Evolutionary conservation across 2,329 filamentous ascomycete genomes (phyloP), one percentile per base, ranked within the genome.

Genomic region (Nigrospora oryzae): DNA sequence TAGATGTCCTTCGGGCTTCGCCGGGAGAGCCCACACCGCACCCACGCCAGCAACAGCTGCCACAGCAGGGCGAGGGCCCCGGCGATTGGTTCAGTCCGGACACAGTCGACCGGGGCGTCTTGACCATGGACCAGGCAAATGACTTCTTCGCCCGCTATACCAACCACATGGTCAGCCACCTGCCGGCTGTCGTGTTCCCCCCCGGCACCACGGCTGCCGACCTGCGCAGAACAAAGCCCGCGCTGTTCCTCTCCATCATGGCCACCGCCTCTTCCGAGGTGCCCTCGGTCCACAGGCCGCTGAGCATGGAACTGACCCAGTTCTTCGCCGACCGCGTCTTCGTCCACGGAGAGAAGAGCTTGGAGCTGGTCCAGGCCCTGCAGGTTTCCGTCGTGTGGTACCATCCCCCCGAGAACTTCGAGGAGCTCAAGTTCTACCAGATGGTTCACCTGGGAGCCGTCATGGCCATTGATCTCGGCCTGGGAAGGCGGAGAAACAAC

Each of bases 371-470:
- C 10, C 89, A 95, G 64, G 79, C 86, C 2, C 67, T 95, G 36
- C 75, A 87, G 46, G 69, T 95, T 4, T 73, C 80, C 7, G 80
- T 83, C n/a, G 76, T 89, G 16, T 95, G 89, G 86, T 94, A 95
- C 61, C 82, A 81, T 61, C 87, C 88, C 14, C 89, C 89, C 0
- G 83, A 91, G 52, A 77, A 86, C 54, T 86, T 86, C 47, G 87
- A 94, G 56, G 85, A 93, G 64, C 79, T 91, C 57, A 93, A 93
- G 59, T 94, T 93, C 61, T 95, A 93, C 65, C 86, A 91, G 66
- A 75, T 93, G 52, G 81, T 89, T 38, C 87, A 95, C 60, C 80
- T 88, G 57, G 84, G 86, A 2, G 83, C 83, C 40, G 77, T 88
- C 53, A 87, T 95, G 82, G 84, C 84, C 23, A 81, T 94, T 44